Base-by-base conservation (phyloP, 2,329 filamentous ascomycete genomes). In the Aspergillus jensenii region DNA sequence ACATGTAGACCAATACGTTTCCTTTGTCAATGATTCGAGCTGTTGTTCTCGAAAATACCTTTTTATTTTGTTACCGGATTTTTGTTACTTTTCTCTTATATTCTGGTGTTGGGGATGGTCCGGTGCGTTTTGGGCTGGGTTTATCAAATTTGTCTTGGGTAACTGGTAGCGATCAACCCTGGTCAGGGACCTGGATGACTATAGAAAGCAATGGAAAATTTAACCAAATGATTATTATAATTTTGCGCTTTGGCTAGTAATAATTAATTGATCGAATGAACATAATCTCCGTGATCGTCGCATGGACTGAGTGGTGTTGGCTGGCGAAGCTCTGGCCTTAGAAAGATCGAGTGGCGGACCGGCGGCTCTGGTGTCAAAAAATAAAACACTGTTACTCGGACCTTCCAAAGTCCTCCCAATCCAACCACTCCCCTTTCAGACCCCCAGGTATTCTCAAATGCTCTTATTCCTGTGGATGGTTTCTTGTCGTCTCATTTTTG, bases 1-100 rank as follows among this genome's bases (percentile, higher is more conserved):
- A 21, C 46, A 55, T 65, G 60, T 65, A 63, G 59, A 66, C 57
- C 55, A 54, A 57, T 52, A 46, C 47, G 51, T 66, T 66, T 66
- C 65, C 58, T 67, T 69, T 61, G 62, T 66, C 58, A 39, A 67
- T 63, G 54, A 61, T 55, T 56, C 44, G 61, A 65, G 45, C 46
- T 52, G 47, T 27, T 60, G 55, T 53, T 23, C 48, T 47, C 40
- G 27, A 31, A 12, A 33, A 57, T 47, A 37, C 15, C 9, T n/a
- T 15, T 37, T 7, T 14, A 37, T 37, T n/a, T 12, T n/a, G 12
- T 7, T 37, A 37, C 53, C 45, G 14, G 6, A 50, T 21, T 21
- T 46, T 7, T 51, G 40, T 57, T 53, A 51, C 46, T 48, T 9
- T 51, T 49, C 49, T 51, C 51, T 52, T n/a, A 31, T 31, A 31